Conservation (phyloP, 2,329 filamentous ascomycete genomes). For the Aureobasidium sp. region DNA sequence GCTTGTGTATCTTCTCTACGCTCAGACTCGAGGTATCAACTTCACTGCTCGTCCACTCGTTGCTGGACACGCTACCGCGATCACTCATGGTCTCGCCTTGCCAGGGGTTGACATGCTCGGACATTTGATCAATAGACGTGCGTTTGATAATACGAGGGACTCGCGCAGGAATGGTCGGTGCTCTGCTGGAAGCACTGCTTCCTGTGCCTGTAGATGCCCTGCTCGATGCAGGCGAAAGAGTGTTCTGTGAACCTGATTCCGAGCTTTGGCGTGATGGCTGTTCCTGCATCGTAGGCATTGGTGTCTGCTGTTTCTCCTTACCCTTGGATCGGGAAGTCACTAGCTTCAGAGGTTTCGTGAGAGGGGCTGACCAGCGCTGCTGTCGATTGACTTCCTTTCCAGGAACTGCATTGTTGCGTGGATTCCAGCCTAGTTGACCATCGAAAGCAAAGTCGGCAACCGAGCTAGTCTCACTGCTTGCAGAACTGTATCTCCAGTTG, state of each 20-base stretch:
- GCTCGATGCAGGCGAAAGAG: background rate
- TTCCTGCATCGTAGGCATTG: background rate
- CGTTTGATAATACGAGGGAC: constrained; percentile 23
- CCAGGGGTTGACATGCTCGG: constrained; percentile 22
- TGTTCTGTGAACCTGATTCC: background rate
- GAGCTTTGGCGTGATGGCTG: background rate
- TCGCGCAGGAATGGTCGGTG: background rate
- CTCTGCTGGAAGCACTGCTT: background rate
- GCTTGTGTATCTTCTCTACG: constrained; percentile 34
- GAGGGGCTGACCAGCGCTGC: constrained; percentile 4
- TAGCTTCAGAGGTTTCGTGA: background rate
- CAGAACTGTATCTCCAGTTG: constrained; percentile 1
- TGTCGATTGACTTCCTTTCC: background rate
- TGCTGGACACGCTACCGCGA: constrained; percentile 17
- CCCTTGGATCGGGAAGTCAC: background rate
- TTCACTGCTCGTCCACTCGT: constrained; percentile 30
- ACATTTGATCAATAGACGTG: constrained; percentile 26
- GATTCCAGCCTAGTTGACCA: constrained; percentile 13
- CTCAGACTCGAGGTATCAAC: constrained; percentile 30
- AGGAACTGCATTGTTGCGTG: background rate
- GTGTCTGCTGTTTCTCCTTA: background rate
- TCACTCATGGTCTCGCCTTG: constrained; percentile 3
- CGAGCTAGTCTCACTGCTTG: constrained; percentile 10
- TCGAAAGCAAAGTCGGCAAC: constrained; percentile 14
- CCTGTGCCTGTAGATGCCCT: background rate